Evolutionary conservation across 2,329 filamentous ascomycete species (phyloP).

Genomic region (Botrytis aclada): DNA sequence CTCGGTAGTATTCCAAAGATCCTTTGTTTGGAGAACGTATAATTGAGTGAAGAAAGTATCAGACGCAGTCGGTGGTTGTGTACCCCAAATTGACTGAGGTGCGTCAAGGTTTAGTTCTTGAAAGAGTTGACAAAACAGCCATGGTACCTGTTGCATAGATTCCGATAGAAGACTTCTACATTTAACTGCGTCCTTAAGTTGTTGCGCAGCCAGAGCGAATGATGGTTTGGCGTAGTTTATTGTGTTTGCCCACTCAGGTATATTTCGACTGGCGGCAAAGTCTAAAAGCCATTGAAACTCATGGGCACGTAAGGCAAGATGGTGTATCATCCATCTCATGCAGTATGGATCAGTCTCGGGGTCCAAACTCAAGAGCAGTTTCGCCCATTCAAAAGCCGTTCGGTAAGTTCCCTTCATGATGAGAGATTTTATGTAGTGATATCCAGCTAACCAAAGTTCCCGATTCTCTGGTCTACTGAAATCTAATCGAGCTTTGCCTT

Average conservation of each 20-base stretch:
- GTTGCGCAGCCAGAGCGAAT: slow-evolving; percentile 70
- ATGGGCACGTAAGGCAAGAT: slow-evolving; percentile 76
- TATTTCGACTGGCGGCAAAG: slow-evolving; percentile 52
- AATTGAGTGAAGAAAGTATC: slow-evolving; percentile 60
- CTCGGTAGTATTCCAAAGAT: slow-evolving; percentile 71
- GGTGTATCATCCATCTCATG: slow-evolving; percentile 75
- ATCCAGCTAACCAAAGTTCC: slow-evolving; percentile 87
- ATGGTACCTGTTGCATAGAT: slow-evolving; percentile 74
- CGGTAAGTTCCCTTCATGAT: slow-evolving; percentile 89
- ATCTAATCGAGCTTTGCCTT: slow-evolving; percentile 76
- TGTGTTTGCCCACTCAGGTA: slow-evolving; percentile 42
- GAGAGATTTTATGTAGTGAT: slow-evolving; percentile 82
- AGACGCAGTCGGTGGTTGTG: slow-evolving; percentile 52
- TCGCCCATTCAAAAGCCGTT: slow-evolving; percentile 91
- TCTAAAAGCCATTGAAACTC: slow-evolving; percentile 75
- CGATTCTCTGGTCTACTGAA: slow-evolving; percentile 83
- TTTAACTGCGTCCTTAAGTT: slow-evolving; percentile 62
- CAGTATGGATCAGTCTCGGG: slow-evolving; percentile 76
- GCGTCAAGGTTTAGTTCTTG: slow-evolving; percentile 75
- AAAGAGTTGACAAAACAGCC: slow-evolving; percentile 79
- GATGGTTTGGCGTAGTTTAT: slow-evolving; percentile 74
- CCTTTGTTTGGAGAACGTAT: slow-evolving; percentile 64
- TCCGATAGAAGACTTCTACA: slow-evolving; percentile 62
- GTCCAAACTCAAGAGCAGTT: slow-evolving; percentile 74
- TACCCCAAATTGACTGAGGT: slow-evolving; percentile 80